Conservation (phyloP, 352 stramenopile genomes). For the Pythium sp. region DNA sequence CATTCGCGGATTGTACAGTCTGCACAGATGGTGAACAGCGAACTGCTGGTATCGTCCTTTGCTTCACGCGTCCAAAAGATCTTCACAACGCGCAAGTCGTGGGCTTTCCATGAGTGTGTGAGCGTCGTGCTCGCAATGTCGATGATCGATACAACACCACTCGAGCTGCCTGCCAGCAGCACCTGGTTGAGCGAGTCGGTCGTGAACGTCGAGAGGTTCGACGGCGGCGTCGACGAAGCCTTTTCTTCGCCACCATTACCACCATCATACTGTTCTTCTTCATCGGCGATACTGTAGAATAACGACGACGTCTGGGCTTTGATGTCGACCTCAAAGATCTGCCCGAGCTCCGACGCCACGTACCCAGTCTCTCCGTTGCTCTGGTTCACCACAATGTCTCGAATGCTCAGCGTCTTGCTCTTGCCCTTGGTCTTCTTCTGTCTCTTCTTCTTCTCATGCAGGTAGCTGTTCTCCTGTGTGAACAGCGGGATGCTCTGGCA, state of each 20-base stretch:
- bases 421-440: constrained; percentile 30
- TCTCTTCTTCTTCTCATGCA: constrained; percentile 5
- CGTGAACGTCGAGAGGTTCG: constrained; percentile 42
- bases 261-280: not conserved
- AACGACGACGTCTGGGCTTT: constrained; percentile 24
- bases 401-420: constrained; percentile 31
- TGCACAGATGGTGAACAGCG: constrained; percentile 59
- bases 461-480: not conserved
- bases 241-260: not conserved
- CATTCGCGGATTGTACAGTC: constrained; percentile 68
- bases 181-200: constrained; percentile 29
- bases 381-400: constrained; percentile 45
- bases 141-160: constrained; percentile 49
- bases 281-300: constrained; percentile 27
- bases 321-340: constrained; percentile 50
- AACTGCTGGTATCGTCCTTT: constrained; percentile 14
- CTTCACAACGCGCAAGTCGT: constrained; percentile 65
- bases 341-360: constrained; percentile 60
- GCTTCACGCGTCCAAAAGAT: constrained; percentile 46
- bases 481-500: constrained; percentile 20
- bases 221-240: not conserved
- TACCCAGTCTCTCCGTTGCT: constrained; percentile 34
- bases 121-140: constrained; percentile 33
- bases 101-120: constrained; percentile 42
- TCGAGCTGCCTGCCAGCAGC: constrained; percentile 57